Evolutionary conservation across 106 monocot genomes (phyloP), one percentile per base, ranked within the genome.

Genomic region (Allium cepa): DNA sequence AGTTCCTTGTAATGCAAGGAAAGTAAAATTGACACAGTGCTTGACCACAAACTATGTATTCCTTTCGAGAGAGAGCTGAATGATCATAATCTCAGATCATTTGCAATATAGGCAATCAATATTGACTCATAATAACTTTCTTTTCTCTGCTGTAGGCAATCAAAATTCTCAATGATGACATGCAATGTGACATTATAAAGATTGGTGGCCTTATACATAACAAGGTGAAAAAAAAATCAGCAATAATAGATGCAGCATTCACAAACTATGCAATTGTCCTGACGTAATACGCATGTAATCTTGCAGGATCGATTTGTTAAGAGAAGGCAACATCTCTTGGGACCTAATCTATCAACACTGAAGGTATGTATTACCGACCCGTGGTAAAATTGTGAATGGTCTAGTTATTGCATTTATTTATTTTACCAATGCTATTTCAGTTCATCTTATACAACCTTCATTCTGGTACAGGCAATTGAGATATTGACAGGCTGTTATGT

Each of bases 401-500:
- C 36, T 4, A 36, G 36, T 36, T 36, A 36, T 36, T 5, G 5
- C 5, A 36, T 36, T 5, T 36, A 36, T 36, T 36, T 36, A 36
- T 36, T 36, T 36, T 36, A 36, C 36, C 36, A 36, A 36, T 36
- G 36, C 36, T 36, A 17, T 10, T 68, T 62, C 15, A 8, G 51
- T 63, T 46, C 47, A 66, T 27, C 17, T 69, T 36, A 56, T 12
- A 53, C 48, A 26, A 58, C 77, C 55, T 47, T 10, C 62, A 53
- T 59, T 15, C 55, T 76, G 13, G 51, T 78, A 49, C 65, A 96
- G 92, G 93, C 93, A 57, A 85, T 99, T 72, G 99, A 99, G 68
- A 99, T 90, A 64, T 87, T 99, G 74, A 99, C 99, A 15, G 87
- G 93, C n/a, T 99, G 99, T 74, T 99, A 99, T 77, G 83, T 99